Conservation (phyloP, 192 early-diverging fungal genomes). For the Allomyces javanicus region DNA sequence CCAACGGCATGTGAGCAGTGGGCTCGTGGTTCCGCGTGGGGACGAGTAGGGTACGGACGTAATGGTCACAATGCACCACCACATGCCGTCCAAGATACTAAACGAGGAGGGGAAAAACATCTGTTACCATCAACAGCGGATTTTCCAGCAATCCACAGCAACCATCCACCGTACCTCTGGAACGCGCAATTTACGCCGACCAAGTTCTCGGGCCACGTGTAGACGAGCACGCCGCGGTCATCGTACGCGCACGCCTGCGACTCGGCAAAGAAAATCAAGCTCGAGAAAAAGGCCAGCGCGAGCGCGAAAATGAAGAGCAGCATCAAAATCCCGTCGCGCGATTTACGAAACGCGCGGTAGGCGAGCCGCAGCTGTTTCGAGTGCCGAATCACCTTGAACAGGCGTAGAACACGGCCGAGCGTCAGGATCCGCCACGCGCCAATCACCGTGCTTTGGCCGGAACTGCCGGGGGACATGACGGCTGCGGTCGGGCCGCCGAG, state of each 20-base stretch:
- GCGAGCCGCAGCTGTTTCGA: background rate
- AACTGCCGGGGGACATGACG: too few relatives aligned
- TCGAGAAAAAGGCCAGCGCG: background rate
- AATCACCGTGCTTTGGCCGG: background rate
- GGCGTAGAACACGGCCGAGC: background rate
- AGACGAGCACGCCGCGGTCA: background rate
- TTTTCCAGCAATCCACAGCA: too few relatives aligned
- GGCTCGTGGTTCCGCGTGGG: too few relatives aligned
- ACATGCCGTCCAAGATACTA: background rate
- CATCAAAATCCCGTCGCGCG: background rate
- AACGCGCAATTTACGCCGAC: background rate
- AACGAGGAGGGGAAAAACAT: too few relatives aligned
- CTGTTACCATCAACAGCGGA: too few relatives aligned
- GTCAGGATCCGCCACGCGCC: background rate
- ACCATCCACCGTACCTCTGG: background rate
- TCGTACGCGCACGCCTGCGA: background rate
- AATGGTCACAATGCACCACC: background rate
- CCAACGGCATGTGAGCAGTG: too few relatives aligned
- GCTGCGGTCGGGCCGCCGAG: background rate
- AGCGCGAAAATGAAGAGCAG: background rate
- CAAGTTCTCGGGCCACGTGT: background rate
- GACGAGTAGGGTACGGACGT: background rate
- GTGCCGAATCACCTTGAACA: background rate
- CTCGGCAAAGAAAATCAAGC: background rate
- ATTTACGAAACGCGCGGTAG: background rate